A percentile compares a stretch with the other conserved stretches of the same genome.
These are phyloP conservation scores for Termitomyces sp. DNA, from an alignment of 768 basidiomycete species.

Conservation along the genomic window DNA sequence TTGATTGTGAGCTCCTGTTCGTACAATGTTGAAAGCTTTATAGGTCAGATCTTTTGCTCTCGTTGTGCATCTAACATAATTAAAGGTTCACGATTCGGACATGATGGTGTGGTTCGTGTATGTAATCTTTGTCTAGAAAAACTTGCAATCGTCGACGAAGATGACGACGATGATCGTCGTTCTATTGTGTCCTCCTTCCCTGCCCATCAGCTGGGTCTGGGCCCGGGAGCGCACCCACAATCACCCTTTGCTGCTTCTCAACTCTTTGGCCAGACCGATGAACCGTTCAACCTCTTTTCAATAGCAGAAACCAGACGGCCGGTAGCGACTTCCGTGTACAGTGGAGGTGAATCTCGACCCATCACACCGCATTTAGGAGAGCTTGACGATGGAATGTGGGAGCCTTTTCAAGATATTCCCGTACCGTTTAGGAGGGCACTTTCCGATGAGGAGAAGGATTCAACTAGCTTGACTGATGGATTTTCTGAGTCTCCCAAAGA, in stretches of 20 bases:
- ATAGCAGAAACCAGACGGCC: conserved; percentile 70
- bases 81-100: conserved; percentile 88
- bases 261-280: conserved; percentile 71
- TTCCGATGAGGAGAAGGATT: conserved; percentile 71
- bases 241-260: conserved; percentile 88
- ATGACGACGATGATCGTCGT: conserved; percentile 85
- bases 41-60: conserved; percentile 96
- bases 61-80: conserved; percentile 96
- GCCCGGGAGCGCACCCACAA: conserved; percentile 51
- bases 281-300: conserved; percentile 76
- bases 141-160: conserved; percentile 79
- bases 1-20: not conserved
- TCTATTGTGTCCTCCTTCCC: conserved; percentile 77
- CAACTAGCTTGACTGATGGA: conserved; percentile 31
- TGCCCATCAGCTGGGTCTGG: conserved; percentile 66
- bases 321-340: conserved; percentile 48
- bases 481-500: conserved; percentile 41
- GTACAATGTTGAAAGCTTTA: not conserved
- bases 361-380: conserved; percentile 39
- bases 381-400: conserved; percentile 40
- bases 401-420: conserved; percentile 46
- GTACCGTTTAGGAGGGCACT: conserved; percentile 74
- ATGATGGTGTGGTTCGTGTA: conserved; percentile 91
- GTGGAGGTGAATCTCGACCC: conserved; percentile 43
- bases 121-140: conserved; percentile 96